Conservation (phyloP, 345 rosid species). For the Populus euphratica region DNA sequence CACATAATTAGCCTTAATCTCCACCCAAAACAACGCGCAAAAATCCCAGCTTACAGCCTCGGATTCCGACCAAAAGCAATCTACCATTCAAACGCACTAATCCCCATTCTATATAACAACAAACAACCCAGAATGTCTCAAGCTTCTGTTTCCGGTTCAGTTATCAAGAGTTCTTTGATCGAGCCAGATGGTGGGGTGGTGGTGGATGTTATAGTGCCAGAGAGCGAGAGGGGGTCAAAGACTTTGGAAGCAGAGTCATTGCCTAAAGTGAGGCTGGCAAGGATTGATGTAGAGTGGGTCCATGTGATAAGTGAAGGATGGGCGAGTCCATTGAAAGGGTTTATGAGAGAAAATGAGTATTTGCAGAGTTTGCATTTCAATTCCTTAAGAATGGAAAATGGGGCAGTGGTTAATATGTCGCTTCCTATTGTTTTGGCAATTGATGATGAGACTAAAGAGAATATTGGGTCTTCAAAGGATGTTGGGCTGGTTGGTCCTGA, state of each 20-base stretch:
- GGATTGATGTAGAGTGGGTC: conserved; percentile 89
- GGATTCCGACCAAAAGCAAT: conserved; percentile 30
- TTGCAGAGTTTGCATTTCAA: conserved; percentile 88
- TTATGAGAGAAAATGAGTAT: conserved; percentile 91
- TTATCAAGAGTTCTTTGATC: conserved; percentile 56
- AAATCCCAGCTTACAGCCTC: conserved; percentile 5
- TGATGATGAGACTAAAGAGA: conserved; percentile 68
- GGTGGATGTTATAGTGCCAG: conserved; percentile 68
- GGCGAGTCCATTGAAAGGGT: conserved; percentile 93
- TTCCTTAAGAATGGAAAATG: conserved; percentile 56
- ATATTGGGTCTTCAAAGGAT: conserved; percentile 48
- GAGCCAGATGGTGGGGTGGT: conserved; percentile 88
- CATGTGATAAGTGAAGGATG: conserved; percentile 92
- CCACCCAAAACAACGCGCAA: not conserved
- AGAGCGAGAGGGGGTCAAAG: conserved; percentile 46
- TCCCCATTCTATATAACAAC: conserved; percentile 11
- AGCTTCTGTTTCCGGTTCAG: conserved; percentile 9
- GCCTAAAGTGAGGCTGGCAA: conserved; percentile 61
- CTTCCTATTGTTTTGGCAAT: conserved; percentile 94
- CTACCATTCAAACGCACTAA: conserved; percentile 38
- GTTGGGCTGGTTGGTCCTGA: conserved; percentile 61
- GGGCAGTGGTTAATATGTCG: conserved; percentile 75
- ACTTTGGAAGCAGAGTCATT: conserved; percentile 53
- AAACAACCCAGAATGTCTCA: conserved; percentile 22
- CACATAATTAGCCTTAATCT: not conserved